Conservation (phyloP, 768 basidiomycete species). For the Tulasnella sp. region DNA sequence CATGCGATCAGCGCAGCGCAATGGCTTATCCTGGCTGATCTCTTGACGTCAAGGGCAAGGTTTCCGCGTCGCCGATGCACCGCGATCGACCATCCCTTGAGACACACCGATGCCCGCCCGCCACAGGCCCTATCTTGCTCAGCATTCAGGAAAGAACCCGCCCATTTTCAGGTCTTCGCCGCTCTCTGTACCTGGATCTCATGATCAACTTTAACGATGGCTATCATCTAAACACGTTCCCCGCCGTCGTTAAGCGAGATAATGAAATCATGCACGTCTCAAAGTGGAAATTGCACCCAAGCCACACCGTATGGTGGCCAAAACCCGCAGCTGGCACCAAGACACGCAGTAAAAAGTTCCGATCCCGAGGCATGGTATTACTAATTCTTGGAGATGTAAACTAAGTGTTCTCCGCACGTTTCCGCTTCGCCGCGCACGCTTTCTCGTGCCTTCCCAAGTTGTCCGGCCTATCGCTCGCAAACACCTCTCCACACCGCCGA, state of each 20-base stretch:
- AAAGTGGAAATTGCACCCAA: neutral
- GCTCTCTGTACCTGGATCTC: neutral
- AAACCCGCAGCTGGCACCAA: too few species aligned
- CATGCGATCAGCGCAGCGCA: neutral
- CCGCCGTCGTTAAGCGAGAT: neutral
- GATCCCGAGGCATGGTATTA: neutral
- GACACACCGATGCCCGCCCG: neutral
- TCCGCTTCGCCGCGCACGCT: neutral
- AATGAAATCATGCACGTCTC: neutral
- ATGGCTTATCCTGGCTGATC: neutral
- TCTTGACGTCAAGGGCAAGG: neutral
- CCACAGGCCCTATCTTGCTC: neutral
- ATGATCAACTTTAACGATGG: neutral
- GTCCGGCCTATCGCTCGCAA: neutral
- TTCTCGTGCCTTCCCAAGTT: neutral
- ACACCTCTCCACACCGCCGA: neutral
- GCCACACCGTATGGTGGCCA: neutral
- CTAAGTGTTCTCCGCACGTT: neutral
- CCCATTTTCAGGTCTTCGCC: neutral
- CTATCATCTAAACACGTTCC: neutral
- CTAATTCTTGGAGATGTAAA: conserved; percentile 2
- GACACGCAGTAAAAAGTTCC: neutral
- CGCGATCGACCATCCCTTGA: neutral
- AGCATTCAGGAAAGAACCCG: neutral
- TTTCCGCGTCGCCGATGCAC: neutral